phyloP scores from a whole-genome alignment of 139 green algal genomes.

The Picochlorum sp. region DNA sequence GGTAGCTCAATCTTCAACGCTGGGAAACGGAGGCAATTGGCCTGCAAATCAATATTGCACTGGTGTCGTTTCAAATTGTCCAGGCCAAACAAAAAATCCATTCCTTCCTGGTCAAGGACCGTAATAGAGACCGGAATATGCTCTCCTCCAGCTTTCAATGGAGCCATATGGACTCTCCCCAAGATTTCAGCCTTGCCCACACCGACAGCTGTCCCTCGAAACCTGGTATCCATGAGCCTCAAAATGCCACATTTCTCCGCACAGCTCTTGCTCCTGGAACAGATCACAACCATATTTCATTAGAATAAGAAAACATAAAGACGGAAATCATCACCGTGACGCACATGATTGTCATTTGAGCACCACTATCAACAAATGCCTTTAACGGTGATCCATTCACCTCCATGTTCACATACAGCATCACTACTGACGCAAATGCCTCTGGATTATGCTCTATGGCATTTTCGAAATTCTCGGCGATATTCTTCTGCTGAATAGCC shows the following conservation, averaged over 20 bases:
- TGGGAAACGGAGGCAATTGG: conserved; percentile 54
- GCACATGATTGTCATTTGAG: conserved; percentile 64
- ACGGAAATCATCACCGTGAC: not conserved
- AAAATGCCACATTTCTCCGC: conserved; percentile 69
- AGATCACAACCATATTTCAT: not conserved
- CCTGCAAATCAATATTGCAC: conserved; percentile 63
- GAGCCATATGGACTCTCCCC: conserved; percentile 47
- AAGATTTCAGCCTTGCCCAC: conserved; percentile 84
- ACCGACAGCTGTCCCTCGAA: conserved; percentile 72
- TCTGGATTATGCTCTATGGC: conserved; percentile 91
- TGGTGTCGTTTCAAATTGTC: conserved; percentile 88
- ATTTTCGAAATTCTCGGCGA: conserved; percentile 79
- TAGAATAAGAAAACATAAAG: not conserved
- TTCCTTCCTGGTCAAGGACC: conserved; percentile 75
- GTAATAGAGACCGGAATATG: conserved; percentile 78
- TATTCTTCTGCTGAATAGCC: conserved; percentile 75
- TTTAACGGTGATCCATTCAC: conserved; percentile 65
- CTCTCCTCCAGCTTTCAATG: conserved; percentile 59
- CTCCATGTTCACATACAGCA: conserved; percentile 83
- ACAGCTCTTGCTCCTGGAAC: conserved; percentile 22
- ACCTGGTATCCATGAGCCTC: conserved; percentile 85
- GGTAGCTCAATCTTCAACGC: conserved; percentile 41
- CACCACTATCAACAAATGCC: conserved; percentile 79
- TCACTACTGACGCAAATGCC: conserved; percentile 58
- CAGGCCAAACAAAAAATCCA: conserved; percentile 94